These are phyloP conservation scores for Xylaria nigripes DNA, from an alignment of 495 filamentous ascomycete genomes.

Conservation along the genomic window DNA sequence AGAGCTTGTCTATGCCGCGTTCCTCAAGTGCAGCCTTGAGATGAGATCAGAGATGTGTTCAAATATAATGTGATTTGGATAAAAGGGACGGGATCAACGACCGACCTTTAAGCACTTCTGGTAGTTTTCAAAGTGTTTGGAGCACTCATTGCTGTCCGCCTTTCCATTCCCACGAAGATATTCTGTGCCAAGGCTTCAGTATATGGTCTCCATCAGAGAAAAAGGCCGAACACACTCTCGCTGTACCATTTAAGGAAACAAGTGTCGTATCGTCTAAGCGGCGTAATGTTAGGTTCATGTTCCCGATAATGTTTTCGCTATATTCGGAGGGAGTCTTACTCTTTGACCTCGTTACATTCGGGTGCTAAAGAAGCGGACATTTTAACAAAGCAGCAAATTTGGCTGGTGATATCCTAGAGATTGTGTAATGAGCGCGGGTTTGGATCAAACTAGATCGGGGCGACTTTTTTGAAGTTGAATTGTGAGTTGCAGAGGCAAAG, in stretches of 20 bases:
- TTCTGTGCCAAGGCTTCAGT: constrained; percentile 43
- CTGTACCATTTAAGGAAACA: constrained; percentile 97
- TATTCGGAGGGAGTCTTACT: constrained; percentile 43
- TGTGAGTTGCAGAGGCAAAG: too few relatives aligned
- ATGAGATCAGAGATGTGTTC: constrained; percentile 1
- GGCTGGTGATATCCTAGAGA: background rate
- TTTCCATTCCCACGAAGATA: constrained; percentile 74
- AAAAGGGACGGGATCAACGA: background rate
- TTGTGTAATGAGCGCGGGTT: too few relatives aligned
- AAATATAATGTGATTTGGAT: background rate
- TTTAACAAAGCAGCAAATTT: constrained; percentile 10
- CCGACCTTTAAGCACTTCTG: constrained; percentile 70
- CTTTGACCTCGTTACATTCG: constrained; percentile 82
- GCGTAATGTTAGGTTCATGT: constrained; percentile 7
- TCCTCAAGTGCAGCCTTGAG: constrained; percentile 70
- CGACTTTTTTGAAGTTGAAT: background rate
- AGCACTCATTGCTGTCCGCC: constrained; percentile 66
- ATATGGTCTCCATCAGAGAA: background rate
- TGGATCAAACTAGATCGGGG: too few relatives aligned
- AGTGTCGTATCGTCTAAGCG: constrained; percentile 68
- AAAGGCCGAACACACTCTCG: constrained; percentile 56
- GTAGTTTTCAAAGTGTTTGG: constrained; percentile 75
- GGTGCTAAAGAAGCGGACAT: constrained; percentile 53
- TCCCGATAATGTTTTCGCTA: background rate
- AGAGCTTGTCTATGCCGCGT: constrained; percentile 74